A percentile compares a stretch with the other conserved stretches of the same genome.
These are phyloP conservation scores for Beauveria bassiana DNA, from an alignment of 2,329 filamentous ascomycete species.

Conservation along the genomic window DNA sequence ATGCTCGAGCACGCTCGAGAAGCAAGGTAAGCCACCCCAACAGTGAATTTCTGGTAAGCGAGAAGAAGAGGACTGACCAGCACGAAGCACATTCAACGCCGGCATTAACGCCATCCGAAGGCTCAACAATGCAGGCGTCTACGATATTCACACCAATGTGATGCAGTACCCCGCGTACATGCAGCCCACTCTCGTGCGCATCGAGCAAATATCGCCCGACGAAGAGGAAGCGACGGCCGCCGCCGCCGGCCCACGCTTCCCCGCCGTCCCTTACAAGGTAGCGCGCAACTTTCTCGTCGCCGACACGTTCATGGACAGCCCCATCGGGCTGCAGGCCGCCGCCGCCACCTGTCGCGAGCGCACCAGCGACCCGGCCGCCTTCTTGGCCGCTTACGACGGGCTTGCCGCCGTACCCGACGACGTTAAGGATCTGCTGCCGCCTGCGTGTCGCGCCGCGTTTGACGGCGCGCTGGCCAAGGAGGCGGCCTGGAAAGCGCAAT, in stretches of 20 bases:
- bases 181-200: conserved; percentile 81
- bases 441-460: conserved; percentile 66
- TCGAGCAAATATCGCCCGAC: conserved; percentile 59
- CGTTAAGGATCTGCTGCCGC: conserved; percentile 56
- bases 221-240: conserved; percentile 23
- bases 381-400: conserved; percentile 49
- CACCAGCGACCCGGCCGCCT: conserved; percentile 33
- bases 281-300: conserved; percentile 49
- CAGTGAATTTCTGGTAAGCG: not conserved
- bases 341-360: conserved; percentile 37
- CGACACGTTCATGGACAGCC: conserved; percentile 47
- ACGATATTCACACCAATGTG: conserved; percentile 88
- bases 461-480: conserved; percentile 59
- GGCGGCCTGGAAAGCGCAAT: conserved; percentile 62
- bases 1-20: conserved; percentile 90
- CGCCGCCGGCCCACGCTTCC: conserved; percentile 31
- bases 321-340: conserved; percentile 38
- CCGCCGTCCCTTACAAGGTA: conserved; percentile 39
- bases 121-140: conserved; percentile 66
- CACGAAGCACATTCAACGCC: conserved; percentile 71
- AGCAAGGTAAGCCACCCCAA: conserved; percentile 57
- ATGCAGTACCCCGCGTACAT: conserved; percentile 83
- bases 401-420: conserved; percentile 58
- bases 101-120: conserved; percentile 61
- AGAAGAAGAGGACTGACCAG: not conserved